Evolutionary conservation across 768 basidiomycete species (phyloP).

Genomic region (Cystofilobasidium macerans): DNA sequence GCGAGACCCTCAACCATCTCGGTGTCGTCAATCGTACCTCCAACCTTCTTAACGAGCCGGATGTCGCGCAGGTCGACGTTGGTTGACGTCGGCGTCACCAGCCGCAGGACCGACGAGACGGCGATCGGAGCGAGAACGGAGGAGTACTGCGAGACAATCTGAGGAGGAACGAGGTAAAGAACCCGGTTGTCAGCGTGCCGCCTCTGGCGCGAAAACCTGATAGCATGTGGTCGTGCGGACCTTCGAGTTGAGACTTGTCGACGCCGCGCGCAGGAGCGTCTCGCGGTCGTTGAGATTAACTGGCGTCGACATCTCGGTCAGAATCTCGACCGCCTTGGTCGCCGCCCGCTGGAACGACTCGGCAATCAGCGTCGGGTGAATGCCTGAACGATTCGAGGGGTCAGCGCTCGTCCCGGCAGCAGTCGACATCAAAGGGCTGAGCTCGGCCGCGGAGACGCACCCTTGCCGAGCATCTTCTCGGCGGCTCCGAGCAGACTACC

Average conservation of each 20-base stretch:
- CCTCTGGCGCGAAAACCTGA: too few relatives aligned
- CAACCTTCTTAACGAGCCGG: constrained; percentile 93
- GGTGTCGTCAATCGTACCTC: constrained; percentile 97
- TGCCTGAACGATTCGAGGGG: too few relatives aligned
- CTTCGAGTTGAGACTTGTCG: constrained; percentile 93
- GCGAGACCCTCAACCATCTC: constrained; percentile 93
- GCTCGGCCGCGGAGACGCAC: constrained; percentile 35
- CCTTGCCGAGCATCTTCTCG: constrained; percentile 91
- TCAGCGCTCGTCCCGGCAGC: too few relatives aligned
- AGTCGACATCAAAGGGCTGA: constrained; percentile 12
- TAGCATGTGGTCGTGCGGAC: constrained; percentile 40
- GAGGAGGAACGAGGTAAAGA: neutral
- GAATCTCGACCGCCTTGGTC: constrained; percentile 80
- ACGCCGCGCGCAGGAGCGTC: constrained; percentile 78
- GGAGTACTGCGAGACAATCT: constrained; percentile 99
- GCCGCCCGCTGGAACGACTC: constrained; percentile 91
- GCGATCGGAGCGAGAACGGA: constrained; percentile 97
- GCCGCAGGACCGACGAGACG: constrained; percentile 85
- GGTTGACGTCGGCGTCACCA: constrained; percentile 74
- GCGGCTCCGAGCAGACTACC: constrained; percentile 86
- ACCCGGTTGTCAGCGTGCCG: too few relatives aligned
- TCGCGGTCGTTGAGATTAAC: constrained; percentile 81
- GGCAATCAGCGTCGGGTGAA: constrained; percentile 93
- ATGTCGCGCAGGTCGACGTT: constrained; percentile 96
- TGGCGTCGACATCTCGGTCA: constrained; percentile 83